Percentiles rank a stretch among this genome's conserved stretches.
These are phyloP conservation scores for Backusella sp. DNA, from an alignment of 192 early-diverging fungal species.

Conservation along the genomic window DNA sequence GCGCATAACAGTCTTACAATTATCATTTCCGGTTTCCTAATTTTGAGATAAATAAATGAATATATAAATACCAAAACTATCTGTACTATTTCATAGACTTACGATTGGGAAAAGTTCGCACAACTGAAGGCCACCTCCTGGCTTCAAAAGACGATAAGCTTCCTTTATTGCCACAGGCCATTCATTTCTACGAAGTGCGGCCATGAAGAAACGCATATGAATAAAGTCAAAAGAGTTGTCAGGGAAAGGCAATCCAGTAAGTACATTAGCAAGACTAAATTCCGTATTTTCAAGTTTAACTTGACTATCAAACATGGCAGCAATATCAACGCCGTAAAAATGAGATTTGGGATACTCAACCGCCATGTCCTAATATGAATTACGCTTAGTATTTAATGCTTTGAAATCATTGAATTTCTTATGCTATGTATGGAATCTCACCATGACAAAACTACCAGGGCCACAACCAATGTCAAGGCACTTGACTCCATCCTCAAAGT, in stretches of 20 bases:
- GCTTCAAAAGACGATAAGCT: conserved; percentile 21
- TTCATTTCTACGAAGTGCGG: conserved; percentile 5
- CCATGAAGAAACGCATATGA: conserved; percentile 20
- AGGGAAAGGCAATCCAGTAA: conserved; percentile 21
- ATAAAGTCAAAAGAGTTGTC: conserved; percentile 33
- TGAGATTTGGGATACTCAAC: conserved; percentile 9
- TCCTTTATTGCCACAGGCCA: conserved; percentile 14
- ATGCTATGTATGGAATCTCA: background rate
- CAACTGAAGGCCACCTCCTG: conserved; percentile 22
- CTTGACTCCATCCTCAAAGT: conserved; percentile 12
- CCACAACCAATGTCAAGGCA: conserved; percentile 33
- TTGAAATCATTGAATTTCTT: background rate
- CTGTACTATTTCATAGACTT: background rate
- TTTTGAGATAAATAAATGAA: background rate
- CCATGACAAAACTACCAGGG: conserved; percentile 26
- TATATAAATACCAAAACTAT: background rate
- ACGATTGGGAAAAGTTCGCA: conserved; percentile 15
- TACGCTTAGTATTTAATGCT: background rate
- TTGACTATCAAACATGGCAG: conserved; percentile 8
- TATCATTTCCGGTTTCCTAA: conserved; percentile 11
- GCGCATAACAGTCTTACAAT: background rate
- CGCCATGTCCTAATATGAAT: conserved; percentile 19
- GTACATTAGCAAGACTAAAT: conserved; percentile 22
- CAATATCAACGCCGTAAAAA: conserved; percentile 29
- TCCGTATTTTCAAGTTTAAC: conserved; percentile 20